Evolutionary conservation across 2,329 filamentous ascomycete genomes (phyloP).

Genomic region (Fusarium vanettenii): DNA sequence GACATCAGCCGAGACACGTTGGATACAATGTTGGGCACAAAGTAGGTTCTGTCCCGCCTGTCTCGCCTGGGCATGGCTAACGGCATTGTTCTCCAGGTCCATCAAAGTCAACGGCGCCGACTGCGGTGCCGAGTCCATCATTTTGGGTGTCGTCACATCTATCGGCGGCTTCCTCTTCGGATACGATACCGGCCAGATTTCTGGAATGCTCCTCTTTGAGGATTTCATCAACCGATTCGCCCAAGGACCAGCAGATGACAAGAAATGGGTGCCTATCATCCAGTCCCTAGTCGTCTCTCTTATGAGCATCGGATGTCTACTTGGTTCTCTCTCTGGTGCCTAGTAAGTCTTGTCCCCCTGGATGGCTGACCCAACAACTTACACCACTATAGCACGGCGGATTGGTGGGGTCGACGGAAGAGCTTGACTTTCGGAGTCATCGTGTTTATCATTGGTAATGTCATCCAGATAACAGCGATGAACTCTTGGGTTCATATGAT

Average conservation of each 20-base stretch:
- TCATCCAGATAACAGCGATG: constrained; percentile 72
- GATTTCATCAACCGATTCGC: constrained; percentile 70
- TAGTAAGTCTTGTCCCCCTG: constrained; percentile 46
- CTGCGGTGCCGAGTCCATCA: constrained; percentile 53
- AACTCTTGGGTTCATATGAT: constrained; percentile 73
- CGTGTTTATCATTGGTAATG: constrained; percentile 72
- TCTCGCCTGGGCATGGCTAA: constrained; percentile 3
- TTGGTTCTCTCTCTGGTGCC: constrained; percentile 65
- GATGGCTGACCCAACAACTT: neutral
- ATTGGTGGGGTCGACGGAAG: constrained; percentile 67
- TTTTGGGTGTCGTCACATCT: constrained; percentile 63
- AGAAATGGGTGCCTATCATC: constrained; percentile 54
- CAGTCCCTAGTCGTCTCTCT: constrained; percentile 67
- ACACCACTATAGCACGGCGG: constrained; percentile 57
- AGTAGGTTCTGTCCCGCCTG: constrained; percentile 17
- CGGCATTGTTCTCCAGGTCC: constrained; percentile 43
- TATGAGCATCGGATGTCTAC: constrained; percentile 65
- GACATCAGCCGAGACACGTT: constrained; percentile 20
- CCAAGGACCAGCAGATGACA: constrained; percentile 54
- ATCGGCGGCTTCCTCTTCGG: constrained; percentile 73
- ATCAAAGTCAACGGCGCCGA: constrained; percentile 57
- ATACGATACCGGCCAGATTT: constrained; percentile 72
- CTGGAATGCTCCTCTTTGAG: constrained; percentile 59
- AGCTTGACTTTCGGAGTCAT: constrained; percentile 64
- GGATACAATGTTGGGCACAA: constrained; percentile 41